Evolutionary conservation across 345 rosid genomes (phyloP).

Genomic region (Citrus mangshanensis): DNA sequence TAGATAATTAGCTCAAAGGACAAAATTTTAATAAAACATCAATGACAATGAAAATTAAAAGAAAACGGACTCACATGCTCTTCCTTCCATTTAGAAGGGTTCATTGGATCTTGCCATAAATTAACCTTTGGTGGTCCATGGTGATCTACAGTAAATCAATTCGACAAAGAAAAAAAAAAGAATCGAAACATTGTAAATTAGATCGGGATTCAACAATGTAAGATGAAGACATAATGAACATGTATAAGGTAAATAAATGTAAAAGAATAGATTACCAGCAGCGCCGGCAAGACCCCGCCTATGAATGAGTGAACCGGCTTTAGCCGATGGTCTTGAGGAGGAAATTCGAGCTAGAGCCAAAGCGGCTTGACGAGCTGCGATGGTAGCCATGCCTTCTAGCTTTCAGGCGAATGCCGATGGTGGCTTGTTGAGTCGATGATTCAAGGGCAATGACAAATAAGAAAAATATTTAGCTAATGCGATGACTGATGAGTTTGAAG

Average conservation of each 20-base stretch:
- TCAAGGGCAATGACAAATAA: not conserved
- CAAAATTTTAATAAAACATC: not conserved
- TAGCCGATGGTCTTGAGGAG: constrained; percentile 22
- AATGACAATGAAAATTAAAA: not conserved
- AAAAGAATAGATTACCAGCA: constrained; percentile 46
- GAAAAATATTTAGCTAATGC: not conserved
- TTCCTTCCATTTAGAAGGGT: constrained; percentile 90
- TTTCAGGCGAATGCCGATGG: not conserved
- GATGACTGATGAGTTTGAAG: not conserved
- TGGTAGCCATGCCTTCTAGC: constrained; percentile 41
- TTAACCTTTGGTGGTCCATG: constrained; percentile 80
- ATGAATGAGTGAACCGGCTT: constrained; percentile 42
- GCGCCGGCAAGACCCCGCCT: constrained; percentile 85
- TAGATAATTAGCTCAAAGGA: not conserved
- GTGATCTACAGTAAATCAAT: constrained; percentile 52
- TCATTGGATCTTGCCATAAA: constrained; percentile 82
- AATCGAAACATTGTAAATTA: not conserved
- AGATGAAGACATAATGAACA: not conserved
- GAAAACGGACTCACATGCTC: constrained; percentile 64
- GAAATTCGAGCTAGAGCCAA: constrained; percentile 29
- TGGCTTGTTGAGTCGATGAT: not conserved
- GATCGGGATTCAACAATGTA: constrained; percentile 11
- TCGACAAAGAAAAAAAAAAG: not conserved
- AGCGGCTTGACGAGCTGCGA: constrained; percentile 46
- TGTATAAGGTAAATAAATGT: not conserved